Evolutionary conservation across 1,139 yeast genomes (phyloP), one percentile per base, ranked within the genome.

Genomic region (Magnusiomyces tetraspermus): DNA sequence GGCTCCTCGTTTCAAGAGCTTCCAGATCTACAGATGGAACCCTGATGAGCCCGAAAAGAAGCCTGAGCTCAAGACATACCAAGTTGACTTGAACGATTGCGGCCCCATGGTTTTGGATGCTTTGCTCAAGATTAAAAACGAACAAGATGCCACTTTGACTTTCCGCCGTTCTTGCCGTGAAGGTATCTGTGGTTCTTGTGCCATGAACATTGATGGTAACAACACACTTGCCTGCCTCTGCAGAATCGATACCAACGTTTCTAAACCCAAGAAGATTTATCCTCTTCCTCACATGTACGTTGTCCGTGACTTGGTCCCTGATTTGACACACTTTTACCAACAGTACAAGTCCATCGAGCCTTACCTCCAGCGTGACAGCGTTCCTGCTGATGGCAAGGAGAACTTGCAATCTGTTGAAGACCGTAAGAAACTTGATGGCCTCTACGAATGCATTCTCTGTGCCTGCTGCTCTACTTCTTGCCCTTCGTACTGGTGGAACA

Each of bases 401-500:
- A 86, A 86, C 71, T 77, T 88, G 66, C 99, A 92, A 74, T 78
- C 89, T 63, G 79, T 88, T 61, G 95, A 78, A 60, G 98, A 92
- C 75, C 85, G 99, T 75, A 89, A 86, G 74, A 94, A 92, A 76
- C 80, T 92, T 67, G 97, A 92, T 71, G 97, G 98, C 55, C 76
- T 92, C 64, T 92, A 92, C 74, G 98, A 92, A 74, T 92, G 98
- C 77, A 92, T 92, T 65, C 78, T 92, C 68, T 92, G 98, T 77
- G 98, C 98, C 28, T 92, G 98, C 75, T 92, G 98, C 74, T 90
- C 97, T 41, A 94, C 99, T 51, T 82, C 98, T 36, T 92, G 99
- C 77, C 98, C 99, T 52, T 89, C 97, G 6, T 94, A 94, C 79
- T 94, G 99, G 98, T 94, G 99, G 99, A 94, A 94, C 76, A 96